Evolutionary conservation across 2,329 filamentous ascomycete species (phyloP).

Genomic region (Xylaria hypoxylon): DNA sequence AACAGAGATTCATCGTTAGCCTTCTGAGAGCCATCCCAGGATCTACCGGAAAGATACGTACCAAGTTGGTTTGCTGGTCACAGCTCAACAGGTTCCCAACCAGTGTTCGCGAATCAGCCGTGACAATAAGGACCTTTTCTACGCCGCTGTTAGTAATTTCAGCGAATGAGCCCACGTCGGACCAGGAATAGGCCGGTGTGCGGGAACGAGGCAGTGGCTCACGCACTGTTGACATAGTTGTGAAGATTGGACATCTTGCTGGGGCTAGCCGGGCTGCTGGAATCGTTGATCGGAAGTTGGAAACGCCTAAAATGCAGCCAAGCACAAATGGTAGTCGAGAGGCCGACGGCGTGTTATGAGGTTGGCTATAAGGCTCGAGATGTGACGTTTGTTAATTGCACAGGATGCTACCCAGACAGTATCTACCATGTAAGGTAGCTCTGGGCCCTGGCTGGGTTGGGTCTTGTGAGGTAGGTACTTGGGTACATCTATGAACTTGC

Average conservation of each 20-base stretch:
- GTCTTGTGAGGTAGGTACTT: too few relatives aligned
- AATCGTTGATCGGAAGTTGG: not conserved
- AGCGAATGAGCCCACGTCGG: conserved; percentile 28
- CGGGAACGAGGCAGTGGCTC: conserved; percentile 13
- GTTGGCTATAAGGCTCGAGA: not conserved
- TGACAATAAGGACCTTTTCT: conserved; percentile 95
- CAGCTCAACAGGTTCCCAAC: conserved; percentile 85
- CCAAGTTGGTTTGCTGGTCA: conserved; percentile 92
- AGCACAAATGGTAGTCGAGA: not conserved
- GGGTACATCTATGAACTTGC: too few relatives aligned
- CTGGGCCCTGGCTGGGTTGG: too few relatives aligned
- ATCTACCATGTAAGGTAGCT: too few relatives aligned
- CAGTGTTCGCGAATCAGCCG: conserved; percentile 88
- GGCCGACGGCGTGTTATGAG: not conserved
- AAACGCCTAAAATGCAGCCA: not conserved
- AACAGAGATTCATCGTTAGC: conserved; percentile 10
- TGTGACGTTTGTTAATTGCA: not conserved
- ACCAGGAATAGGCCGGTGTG: not conserved
- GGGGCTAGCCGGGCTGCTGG: not conserved
- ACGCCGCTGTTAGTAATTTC: conserved; percentile 49
- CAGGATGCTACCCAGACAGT: not conserved
- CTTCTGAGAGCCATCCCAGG: not conserved
- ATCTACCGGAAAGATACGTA: conserved; percentile 45
- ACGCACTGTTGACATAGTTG: conserved; percentile 51
- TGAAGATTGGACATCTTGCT: conserved; percentile 51